Evolutionary conservation across 768 basidiomycete species (phyloP), one percentile per base, ranked within the genome.

Genomic region (Lactifluus hygrophoroides): DNA sequence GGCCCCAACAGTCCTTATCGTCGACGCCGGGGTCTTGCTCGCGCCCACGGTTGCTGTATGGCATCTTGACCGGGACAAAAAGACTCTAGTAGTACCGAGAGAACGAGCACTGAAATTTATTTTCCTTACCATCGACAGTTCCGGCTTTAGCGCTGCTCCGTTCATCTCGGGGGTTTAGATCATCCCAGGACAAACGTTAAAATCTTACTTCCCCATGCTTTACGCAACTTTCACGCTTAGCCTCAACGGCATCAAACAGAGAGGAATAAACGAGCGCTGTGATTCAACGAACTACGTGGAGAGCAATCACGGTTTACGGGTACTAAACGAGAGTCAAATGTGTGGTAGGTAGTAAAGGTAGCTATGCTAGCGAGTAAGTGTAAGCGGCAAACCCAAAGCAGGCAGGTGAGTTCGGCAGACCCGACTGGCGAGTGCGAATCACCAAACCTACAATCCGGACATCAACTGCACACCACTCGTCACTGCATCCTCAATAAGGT

Each of bases 341-440:
- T 19, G 43, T 57, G 25, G 27, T 53, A 45, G 52, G 42, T 55
- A 51, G 44, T 23, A 48, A 56, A 52, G 38, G 46, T 38, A 48
- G 40, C 51, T 50, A 49, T 56, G 34, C 34, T 44, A 38, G 56
- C 50, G n/a, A 53, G 49, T 6, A n/a, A 51, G 46, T 46, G 44
- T 30, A 35, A 49, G 37, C 23, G 16, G 17, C 58, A 44, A 51
- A 43, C 50, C 52, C 51, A 32, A n/a, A 27, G 46, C 47, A 58
- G 45, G 32, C 14, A 37, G 45, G 60, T 7, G 51, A 47, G 42
- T 48, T 43, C 50, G 48, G 65, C 64, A 45, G 51, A 46, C 64
- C 57, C 64, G 64, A 47, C 64, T 64, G 57, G 61, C 64, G 64
- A 63, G 61, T 54, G 61, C 61, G 61, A 63, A 63, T 56, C 35